Conservation (phyloP, 202 grass and related monocot species). For the Brachypodium distachyon region DNA sequence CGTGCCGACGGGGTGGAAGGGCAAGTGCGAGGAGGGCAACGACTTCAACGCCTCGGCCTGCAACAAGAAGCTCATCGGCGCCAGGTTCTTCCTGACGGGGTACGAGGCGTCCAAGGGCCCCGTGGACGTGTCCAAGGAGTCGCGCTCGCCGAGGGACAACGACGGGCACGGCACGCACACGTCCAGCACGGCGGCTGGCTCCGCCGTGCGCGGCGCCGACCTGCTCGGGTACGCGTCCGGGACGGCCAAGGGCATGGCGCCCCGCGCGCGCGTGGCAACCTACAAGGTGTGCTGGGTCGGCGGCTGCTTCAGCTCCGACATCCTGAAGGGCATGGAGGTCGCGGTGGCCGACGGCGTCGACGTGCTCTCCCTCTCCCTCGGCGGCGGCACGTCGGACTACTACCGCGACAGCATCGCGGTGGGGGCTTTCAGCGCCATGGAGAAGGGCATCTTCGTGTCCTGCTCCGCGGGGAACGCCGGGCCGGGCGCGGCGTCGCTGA, state of each 20-base stretch:
- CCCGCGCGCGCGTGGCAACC: conserved; percentile 53
- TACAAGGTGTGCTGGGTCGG: conserved; percentile 99
- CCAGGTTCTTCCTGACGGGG: conserved; percentile 58
- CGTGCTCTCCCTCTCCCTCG: conserved; percentile 85
- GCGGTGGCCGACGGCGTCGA: conserved; percentile 78
- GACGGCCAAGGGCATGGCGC: conserved; percentile 81
- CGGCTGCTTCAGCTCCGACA: conserved; percentile 93
- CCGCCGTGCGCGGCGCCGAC: conserved; percentile 40
- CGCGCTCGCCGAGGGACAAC: conserved; percentile 81
- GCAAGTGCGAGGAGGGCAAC: conserved; percentile 63
- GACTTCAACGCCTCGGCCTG: conserved; percentile 73
- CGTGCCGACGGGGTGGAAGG: conserved; percentile 69
- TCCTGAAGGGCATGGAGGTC: conserved; percentile 94
- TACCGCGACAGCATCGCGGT: conserved; percentile 77
- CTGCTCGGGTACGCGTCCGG: conserved; percentile 67
- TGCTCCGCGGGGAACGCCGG: conserved; percentile 85
- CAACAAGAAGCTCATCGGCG: conserved; percentile 86
- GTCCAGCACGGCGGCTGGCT: conserved; percentile 73
- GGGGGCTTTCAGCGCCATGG: conserved; percentile 82
- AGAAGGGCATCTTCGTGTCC: conserved; percentile 76
- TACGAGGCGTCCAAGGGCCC: conserved; percentile 88
- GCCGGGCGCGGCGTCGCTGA: conserved; percentile 51
- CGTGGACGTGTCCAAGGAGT: conserved; percentile 65
- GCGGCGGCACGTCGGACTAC: conserved; percentile 72
- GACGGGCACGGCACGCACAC: conserved; percentile 96